Evolutionary conservation across 208 protist species (phyloP).

Genomic region (Acanthamoeba culbertsoni): DNA sequence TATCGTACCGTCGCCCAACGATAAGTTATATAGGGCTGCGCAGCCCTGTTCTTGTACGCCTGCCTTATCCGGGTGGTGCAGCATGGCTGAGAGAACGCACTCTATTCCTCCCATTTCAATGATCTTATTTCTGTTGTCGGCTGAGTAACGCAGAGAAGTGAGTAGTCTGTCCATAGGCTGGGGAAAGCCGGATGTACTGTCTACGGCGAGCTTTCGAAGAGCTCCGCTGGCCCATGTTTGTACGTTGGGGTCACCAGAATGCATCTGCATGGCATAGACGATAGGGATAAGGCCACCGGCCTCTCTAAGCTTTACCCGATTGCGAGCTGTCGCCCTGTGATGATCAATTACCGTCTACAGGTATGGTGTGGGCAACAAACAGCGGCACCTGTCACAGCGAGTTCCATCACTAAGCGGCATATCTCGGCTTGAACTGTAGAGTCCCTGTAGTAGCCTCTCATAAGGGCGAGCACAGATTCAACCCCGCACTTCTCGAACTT

Average conservation of each 20-base stretch:
- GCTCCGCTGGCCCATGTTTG: neutral
- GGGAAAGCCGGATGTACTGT: neutral
- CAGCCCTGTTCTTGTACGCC: neutral
- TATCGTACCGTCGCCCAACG: neutral
- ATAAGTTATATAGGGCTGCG: constrained; percentile 2
- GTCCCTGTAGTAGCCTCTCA: neutral
- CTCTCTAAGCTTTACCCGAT: neutral
- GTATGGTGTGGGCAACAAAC: neutral
- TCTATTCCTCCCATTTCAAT: neutral
- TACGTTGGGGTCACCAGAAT: neutral
- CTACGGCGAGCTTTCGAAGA: neutral
- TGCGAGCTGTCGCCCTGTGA: neutral
- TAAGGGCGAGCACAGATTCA: neutral
- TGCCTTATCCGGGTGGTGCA: neutral
- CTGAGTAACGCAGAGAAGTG: neutral
- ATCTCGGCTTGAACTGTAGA: neutral
- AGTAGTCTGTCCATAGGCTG: neutral
- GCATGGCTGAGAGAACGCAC: constrained; percentile 4
- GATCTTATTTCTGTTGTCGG: neutral
- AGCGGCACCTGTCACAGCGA: neutral
- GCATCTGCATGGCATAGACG: neutral
- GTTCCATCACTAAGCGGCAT: neutral
- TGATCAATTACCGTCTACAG: neutral
- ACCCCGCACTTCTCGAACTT: constrained; percentile 5
- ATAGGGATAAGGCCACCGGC: neutral